Evolutionary conservation across 1,284 basidiomycete species (phyloP).

Genomic region (Xerocomus minutiporus): DNA sequence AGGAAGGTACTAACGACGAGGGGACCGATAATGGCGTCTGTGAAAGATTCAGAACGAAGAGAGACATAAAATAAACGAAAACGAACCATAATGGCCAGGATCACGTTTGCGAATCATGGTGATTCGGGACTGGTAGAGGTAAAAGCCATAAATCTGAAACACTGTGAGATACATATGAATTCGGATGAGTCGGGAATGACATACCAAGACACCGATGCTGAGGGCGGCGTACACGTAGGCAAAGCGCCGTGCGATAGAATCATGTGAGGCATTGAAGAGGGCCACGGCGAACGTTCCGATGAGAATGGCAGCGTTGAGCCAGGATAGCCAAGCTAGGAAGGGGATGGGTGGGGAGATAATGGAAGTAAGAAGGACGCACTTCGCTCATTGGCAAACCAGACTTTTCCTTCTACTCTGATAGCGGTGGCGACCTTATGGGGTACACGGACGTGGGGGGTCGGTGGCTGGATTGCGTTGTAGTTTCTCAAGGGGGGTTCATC

Average conservation of each 20-base stretch:
- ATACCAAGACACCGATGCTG: conserved; percentile 61
- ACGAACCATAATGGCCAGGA: conserved; percentile 85
- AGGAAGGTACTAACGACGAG: conserved; percentile 74
- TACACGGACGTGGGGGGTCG: conserved; percentile 58
- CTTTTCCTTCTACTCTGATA: conserved; percentile 93
- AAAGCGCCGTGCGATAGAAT: conserved; percentile 71
- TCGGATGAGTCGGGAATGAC: conserved; percentile 13
- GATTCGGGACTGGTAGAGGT: conserved; percentile 84
- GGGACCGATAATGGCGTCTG: conserved; percentile 80
- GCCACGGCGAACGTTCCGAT: conserved; percentile 85
- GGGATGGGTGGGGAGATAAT: conserved; percentile 3
- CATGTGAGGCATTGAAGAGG: conserved; percentile 82
- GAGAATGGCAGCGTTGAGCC: conserved; percentile 83
- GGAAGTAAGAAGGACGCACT: conserved; percentile 46
- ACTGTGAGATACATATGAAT: conserved; percentile 1
- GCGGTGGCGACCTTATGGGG: conserved; percentile 89
- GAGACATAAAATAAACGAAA: conserved; percentile 9
- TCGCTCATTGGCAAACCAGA: conserved; percentile 98
- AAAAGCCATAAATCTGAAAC: conserved; percentile 77
- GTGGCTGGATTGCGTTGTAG: conserved; percentile 63
- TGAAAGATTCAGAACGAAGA: not conserved
- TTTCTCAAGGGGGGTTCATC: conserved; percentile 50
- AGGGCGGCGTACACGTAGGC: conserved; percentile 84
- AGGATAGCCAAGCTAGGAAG: conserved; percentile 81
- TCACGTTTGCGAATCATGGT: conserved; percentile 88